Evolutionary conservation across 495 filamentous ascomycete genomes (phyloP), one percentile per base, ranked within the genome.

Genomic region (Penicillium macrosclerotiorum): DNA sequence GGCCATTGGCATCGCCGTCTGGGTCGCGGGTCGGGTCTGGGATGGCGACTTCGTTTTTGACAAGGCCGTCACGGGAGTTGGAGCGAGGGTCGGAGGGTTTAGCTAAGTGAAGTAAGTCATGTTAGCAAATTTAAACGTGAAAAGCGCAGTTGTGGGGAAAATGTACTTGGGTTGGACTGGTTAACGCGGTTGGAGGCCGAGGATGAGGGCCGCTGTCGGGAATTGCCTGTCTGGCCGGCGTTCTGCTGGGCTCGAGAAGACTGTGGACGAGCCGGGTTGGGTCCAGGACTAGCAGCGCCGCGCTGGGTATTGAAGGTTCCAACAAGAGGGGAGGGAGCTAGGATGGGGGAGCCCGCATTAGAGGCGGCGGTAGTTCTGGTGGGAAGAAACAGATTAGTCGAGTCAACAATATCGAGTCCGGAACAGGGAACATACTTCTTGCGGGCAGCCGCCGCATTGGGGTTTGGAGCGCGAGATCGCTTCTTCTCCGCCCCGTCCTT

Each of bases 291-390:
- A 19, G 74, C 72, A 33, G 72, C 74, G 40, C 58, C 68, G n/a
- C 70, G 62, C 11, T 71, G 67, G 35, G 61, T 51, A 45, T 72
- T 73, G 42, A 89, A 84, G 9, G 75, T 78, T 13, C 78, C 75
- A 34, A 82, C 68, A 37, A 89, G 68, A 25, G 88, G 89, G 3
- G 89, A 92, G 1, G 88, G 85, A 12, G 82, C 80, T 22, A 86
- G 60, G 1, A 81, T 78, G 22, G 89, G 88, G 0, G 88, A 88
- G 51, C 81, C 79, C 12, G 72, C 75, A 18, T 66, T 64, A 12
- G 79, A 73, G 8, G 65, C 67, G 34, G 67, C 63, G 8, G 71
- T 77, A 51, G 76, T 74, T 54, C 80, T 82, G 47, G n/a, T n/a
- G n/a, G 22, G 45, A 40, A 29, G 23, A 13, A 39, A 22, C 6